Evolutionary conservation across 352 stramenopile species (phyloP).

Genomic region (Pythium vanterpoolii): DNA sequence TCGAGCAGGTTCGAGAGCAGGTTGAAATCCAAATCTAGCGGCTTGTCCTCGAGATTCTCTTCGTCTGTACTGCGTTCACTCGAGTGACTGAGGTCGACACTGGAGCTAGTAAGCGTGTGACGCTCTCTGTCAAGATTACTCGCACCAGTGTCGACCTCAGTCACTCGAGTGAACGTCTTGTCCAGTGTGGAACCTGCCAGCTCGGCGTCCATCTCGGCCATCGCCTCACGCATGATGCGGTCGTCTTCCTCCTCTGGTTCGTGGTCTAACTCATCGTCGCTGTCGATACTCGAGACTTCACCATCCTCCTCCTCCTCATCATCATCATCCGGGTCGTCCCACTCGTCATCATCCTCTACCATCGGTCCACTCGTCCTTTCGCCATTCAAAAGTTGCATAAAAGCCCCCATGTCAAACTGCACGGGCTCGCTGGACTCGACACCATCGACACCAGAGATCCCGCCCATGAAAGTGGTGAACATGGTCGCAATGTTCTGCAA

Average conservation of each 20-base stretch:
- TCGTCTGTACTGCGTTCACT: slow-evolving; percentile 31
- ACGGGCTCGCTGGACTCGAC: slow-evolving; percentile 52
- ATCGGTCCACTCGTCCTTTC: slow-evolving; percentile 8
- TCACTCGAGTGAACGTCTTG: slow-evolving; percentile 46
- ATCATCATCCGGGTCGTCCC: slow-evolving; percentile 10
- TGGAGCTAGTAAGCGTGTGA: too few species aligned
- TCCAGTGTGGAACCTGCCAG: slow-evolving; percentile 45
- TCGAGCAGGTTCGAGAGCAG: slow-evolving; percentile 80
- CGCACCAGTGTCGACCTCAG: neutral
- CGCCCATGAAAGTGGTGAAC: slow-evolving; percentile 72
- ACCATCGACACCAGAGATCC: slow-evolving; percentile 61
- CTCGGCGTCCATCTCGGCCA: slow-evolving; percentile 79
- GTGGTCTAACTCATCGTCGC: slow-evolving; percentile 28
- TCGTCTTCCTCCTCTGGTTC: slow-evolving; percentile 36
- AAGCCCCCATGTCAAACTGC: slow-evolving; percentile 63
- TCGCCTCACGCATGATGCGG: slow-evolving; percentile 43
- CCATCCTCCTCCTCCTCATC: slow-evolving; percentile 16
- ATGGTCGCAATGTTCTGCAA: slow-evolving; percentile 67
- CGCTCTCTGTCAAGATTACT: too few species aligned
- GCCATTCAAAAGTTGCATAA: slow-evolving; percentile 62
- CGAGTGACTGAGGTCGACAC: neutral
- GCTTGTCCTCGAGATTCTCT: slow-evolving; percentile 27
- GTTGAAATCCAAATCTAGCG: slow-evolving; percentile 80
- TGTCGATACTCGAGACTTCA: too few species aligned
- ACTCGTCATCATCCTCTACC: neutral